Evolutionary conservation across 164 flowering plant species (phyloP), one percentile per base, ranked within the genome.

Genomic region (Vitis riparia): DNA sequence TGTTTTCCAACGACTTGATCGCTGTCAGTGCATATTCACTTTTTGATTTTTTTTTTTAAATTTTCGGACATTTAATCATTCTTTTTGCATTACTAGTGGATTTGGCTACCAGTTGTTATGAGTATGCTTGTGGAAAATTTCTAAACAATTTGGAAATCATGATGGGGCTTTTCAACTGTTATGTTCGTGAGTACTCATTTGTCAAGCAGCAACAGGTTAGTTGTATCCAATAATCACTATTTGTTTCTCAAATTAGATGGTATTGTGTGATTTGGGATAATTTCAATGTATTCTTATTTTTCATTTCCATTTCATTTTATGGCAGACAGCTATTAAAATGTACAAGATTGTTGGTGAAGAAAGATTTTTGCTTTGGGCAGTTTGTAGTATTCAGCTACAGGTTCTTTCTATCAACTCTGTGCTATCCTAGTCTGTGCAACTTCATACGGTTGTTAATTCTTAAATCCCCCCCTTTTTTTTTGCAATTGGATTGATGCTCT

Each of bases 201-300:
- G 94, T 91, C 67, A 93, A 91, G 85, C 99, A 95, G 75, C 99
- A 93, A 68, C 98, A 95, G 98, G 98, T 95, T 74, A 68, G 68
- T 65, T 16, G 19, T n/a, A 27, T 58, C 29, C 37, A 8, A 9
- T 13, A 52, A 66, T 11, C 52, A 37, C 14, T 56, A 1, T 15
- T 66, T 37, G 7, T 48, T 14, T 50, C 11, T 17, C 53, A 48
- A 0, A 29, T 50, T 51, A 10, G 11, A 9, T 27, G 56, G 9
- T 17, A 11, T 66, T 76, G 49, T 50, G 10, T 32, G 6, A 23
- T 3, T 52, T 48, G 23, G n/a, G 23, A 8, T 69, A 62, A 52
- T 13, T 2, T 55, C 65, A 67, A 3, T 23, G 73, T 50, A n/a
- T 51, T 63, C 14, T 16, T 2, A 56, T 65, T 65, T 58, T 48